Evolutionary conservation across 2,329 filamentous ascomycete species (phyloP).

Genomic region (Scedosporium dehoogii): DNA sequence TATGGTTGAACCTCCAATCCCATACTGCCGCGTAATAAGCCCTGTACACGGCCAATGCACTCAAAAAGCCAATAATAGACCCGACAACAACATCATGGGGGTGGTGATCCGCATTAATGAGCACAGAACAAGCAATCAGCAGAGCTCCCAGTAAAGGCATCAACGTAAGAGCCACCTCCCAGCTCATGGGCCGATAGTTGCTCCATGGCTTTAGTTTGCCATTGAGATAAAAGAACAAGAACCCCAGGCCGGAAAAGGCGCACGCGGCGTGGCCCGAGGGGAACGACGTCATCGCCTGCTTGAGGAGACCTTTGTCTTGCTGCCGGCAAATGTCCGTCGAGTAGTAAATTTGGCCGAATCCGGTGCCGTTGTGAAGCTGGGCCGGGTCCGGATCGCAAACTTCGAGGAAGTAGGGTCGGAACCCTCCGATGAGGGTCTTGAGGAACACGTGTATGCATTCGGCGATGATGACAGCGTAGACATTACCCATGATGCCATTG

Average conservation of each 20-base stretch:
- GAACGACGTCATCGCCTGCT: constrained; percentile 54
- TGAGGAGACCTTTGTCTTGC: constrained; percentile 41
- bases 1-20: constrained; percentile 60
- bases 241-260: constrained; percentile 54
- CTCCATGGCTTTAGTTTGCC: constrained; percentile 62
- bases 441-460: constrained; percentile 57
- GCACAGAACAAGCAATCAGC: constrained; percentile 50
- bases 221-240: constrained; percentile 58
- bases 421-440: constrained; percentile 56
- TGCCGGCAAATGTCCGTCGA: constrained; percentile 46
- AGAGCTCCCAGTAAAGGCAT: constrained; percentile 50
- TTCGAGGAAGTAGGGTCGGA: constrained; percentile 53
- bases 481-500: constrained; percentile 51
- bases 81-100: constrained; percentile 62
- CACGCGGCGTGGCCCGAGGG: constrained; percentile 59
- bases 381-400: constrained; percentile 46
- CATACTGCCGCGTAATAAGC: constrained; percentile 59
- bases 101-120: constrained; percentile 57
- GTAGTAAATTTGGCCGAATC: constrained; percentile 56
- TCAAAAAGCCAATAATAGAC: constrained; percentile 49
- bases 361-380: constrained; percentile 32
- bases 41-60: constrained; percentile 54
- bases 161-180: constrained; percentile 52
- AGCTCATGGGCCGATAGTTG: constrained; percentile 56
- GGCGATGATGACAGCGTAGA: constrained; percentile 49